Evolutionary conservation across 805 yeast species (phyloP).

Genomic region (Zygosaccharomyces gambellarensis): DNA sequence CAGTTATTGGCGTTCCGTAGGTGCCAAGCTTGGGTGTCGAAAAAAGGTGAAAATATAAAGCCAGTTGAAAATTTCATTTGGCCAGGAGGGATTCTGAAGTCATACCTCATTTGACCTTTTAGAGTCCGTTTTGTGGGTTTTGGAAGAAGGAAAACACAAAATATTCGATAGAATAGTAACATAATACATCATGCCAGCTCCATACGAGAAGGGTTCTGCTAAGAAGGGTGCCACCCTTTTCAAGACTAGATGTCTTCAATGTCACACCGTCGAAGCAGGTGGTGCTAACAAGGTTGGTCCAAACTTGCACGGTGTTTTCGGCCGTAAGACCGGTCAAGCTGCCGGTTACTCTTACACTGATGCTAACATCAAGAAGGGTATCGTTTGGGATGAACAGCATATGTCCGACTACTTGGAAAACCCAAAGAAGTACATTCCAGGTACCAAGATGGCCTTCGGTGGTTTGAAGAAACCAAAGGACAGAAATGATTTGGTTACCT

Average conservation of each 20-base stretch:
- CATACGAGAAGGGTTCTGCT: constrained; percentile 50
- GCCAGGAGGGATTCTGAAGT: background rate
- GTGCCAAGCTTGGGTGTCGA: background rate
- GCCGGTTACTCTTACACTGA: constrained; percentile 95
- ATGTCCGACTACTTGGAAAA: constrained; percentile 94
- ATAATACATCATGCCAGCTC: constrained; percentile 21
- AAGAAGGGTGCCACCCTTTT: constrained; percentile 97
- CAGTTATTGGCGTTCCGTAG: background rate
- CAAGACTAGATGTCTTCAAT: constrained; percentile 98
- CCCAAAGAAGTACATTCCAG: constrained; percentile 99
- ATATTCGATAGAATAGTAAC: too few relatives aligned
- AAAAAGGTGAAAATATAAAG: constrained; percentile 8
- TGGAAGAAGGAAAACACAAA: too few relatives aligned
- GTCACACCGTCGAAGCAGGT: constrained; percentile 94
- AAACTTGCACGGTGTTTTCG: constrained; percentile 90
- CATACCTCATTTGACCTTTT: too few relatives aligned
- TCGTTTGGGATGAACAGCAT: constrained; percentile 79
- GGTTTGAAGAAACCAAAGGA: constrained; percentile 99
- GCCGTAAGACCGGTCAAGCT: constrained; percentile 89
- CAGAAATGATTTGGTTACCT: constrained; percentile 93
- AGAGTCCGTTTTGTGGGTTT: too few relatives aligned
- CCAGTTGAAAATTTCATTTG: background rate
- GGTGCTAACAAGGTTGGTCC: constrained; percentile 99
- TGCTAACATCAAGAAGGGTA: constrained; percentile 96
- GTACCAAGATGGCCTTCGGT: constrained; percentile 99